Evolutionary conservation across 768 basidiomycete species (phyloP).

Genomic region (Mycena galopus): DNA sequence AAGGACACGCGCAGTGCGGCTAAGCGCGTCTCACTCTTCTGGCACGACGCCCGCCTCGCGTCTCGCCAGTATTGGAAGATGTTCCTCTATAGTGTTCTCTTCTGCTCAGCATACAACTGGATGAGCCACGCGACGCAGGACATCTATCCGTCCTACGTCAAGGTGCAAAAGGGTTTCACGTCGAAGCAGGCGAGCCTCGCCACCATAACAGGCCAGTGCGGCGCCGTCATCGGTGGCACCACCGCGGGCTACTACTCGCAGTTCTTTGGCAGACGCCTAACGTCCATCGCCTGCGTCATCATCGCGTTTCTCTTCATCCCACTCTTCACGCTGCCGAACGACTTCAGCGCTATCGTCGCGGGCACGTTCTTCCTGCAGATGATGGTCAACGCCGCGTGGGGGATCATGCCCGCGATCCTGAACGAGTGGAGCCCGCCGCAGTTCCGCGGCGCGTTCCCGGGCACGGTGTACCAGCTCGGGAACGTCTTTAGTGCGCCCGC

Average conservation of each 20-base stretch:
- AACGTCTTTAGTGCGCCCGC: neutral
- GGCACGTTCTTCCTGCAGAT: constrained; percentile 1
- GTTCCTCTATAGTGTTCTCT: neutral
- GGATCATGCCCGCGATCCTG: neutral
- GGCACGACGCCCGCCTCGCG: neutral
- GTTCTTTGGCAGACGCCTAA: neutral
- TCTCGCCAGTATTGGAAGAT: constrained; percentile 1
- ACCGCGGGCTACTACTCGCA: neutral
- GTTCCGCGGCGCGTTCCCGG: neutral
- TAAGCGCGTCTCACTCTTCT: constrained; percentile 1
- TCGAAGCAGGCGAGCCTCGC: neutral
- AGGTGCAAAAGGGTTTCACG: neutral
- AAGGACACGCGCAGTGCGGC: neutral
- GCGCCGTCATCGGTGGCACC: neutral
- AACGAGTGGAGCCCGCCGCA: constrained; percentile 1
- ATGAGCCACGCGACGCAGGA: constrained; percentile 1
- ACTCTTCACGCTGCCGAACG: neutral
- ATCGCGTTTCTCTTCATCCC: neutral
- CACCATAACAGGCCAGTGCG: neutral
- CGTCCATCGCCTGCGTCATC: neutral
- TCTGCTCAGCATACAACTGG: constrained; percentile 1
- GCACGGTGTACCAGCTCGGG: neutral
- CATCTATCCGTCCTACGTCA: constrained; percentile 1
- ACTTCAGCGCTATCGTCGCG: neutral
- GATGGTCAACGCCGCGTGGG: constrained; percentile 1